Percentiles rank a stretch among this genome's conserved stretches.
Evolutionary conservation across 2,329 filamentous ascomycete genomes (phyloP).

Genomic region (Cladophialophora exuberans): DNA sequence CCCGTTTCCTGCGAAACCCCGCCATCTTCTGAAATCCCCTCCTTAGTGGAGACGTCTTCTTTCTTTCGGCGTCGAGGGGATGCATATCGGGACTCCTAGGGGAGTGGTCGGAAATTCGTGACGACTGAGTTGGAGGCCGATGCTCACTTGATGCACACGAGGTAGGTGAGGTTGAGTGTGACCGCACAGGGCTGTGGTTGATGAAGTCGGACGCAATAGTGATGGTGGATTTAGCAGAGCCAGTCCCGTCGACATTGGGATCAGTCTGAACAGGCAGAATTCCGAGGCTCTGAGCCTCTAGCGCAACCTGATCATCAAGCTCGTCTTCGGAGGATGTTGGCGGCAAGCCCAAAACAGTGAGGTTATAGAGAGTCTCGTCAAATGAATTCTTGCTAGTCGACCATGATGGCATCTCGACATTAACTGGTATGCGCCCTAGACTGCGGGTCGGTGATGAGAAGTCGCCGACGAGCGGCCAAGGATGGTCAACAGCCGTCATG

Average conservation of each 20-base stretch:
- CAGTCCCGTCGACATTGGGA: slow-evolving; percentile 41
- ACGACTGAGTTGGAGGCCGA: slow-evolving; percentile 23
- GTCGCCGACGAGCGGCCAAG: slow-evolving; percentile 15
- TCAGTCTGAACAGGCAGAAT: slow-evolving; percentile 42
- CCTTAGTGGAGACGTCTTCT: slow-evolving; percentile 28
- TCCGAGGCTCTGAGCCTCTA: slow-evolving; percentile 44
- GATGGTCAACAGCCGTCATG: slow-evolving; percentile 25
- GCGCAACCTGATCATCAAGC: slow-evolving; percentile 42
- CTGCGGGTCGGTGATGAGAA: slow-evolving; percentile 10
- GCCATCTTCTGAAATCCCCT: slow-evolving; percentile 31
- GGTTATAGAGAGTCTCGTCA: slow-evolving; percentile 44
- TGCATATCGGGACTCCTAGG: slow-evolving; percentile 15
- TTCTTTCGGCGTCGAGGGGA: slow-evolving; percentile 24
- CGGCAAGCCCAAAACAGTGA: slow-evolving; percentile 40
- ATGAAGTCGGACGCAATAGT: slow-evolving; percentile 31
- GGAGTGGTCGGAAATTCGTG: slow-evolving; percentile 15
- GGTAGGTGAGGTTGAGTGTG: slow-evolving; percentile 35
- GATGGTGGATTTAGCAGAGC: slow-evolving; percentile 32
- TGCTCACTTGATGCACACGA: slow-evolving; percentile 33
- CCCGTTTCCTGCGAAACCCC: slow-evolving; percentile 31
- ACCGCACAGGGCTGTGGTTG: slow-evolving; percentile 28
- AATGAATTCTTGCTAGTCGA: slow-evolving; percentile 29
- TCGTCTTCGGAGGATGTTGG: slow-evolving; percentile 43
- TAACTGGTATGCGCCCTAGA: slow-evolving; percentile 18
- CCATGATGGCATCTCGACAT: slow-evolving; percentile 19